Conservation (phyloP, 2,329 filamentous ascomycete genomes). For the Tolypocladium endophyticum region DNA sequence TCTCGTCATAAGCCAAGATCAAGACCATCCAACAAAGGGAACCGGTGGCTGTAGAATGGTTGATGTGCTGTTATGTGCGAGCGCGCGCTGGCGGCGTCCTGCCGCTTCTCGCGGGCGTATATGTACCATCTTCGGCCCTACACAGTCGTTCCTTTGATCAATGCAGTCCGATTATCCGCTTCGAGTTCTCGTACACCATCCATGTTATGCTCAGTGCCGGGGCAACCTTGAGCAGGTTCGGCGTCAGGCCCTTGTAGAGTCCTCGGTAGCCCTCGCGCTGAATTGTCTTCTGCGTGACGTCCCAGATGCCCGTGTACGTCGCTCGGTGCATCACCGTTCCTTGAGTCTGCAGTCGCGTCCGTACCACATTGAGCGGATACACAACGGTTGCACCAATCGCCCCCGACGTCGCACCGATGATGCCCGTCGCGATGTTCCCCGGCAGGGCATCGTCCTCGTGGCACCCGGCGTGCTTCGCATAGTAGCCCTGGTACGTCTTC, state of each 20-base stretch:
- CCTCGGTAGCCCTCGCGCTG: conserved; percentile 74
- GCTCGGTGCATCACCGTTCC: conserved; percentile 84
- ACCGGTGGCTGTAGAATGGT: background rate
- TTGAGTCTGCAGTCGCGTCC: conserved; percentile 87
- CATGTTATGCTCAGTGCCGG: conserved; percentile 93
- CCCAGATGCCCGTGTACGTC: conserved; percentile 83
- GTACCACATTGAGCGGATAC: conserved; percentile 87
- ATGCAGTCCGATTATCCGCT: conserved; percentile 53
- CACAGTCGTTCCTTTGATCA: conserved; percentile 3
- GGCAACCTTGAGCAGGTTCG: conserved; percentile 91
- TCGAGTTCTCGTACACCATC: conserved; percentile 86
- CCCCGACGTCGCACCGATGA: conserved; percentile 84
- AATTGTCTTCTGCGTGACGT: conserved; percentile 77
- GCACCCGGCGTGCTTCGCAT: conserved; percentile 57
- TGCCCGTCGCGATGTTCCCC: conserved; percentile 73
- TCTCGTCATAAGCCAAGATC: background rate
- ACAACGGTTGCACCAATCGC: conserved; percentile 89
- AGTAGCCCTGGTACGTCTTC: conserved; percentile 56
- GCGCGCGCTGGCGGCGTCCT: background rate
- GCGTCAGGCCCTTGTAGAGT: conserved; percentile 88
- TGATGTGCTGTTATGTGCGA: background rate
- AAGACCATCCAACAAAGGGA: background rate
- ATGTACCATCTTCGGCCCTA: background rate
- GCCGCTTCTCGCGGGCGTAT: background rate
- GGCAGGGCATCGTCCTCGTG: conserved; percentile 77